Base-by-base conservation (phyloP, 2,329 filamentous ascomycete genomes). In the Penicillium rolfsii region DNA sequence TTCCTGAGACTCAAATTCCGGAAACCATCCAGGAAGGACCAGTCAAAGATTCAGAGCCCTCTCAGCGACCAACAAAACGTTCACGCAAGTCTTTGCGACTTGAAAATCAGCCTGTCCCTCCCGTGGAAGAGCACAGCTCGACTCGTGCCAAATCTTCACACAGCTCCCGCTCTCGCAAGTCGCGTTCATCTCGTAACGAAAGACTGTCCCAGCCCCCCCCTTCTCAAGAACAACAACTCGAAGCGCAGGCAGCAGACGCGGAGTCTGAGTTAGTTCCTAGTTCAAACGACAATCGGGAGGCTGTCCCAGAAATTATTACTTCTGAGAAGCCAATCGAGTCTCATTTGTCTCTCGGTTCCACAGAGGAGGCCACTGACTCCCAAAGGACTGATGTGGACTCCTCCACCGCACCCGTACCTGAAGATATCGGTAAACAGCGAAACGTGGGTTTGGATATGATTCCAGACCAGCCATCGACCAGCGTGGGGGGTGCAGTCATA, bases 71-170 rank as follows among this genome's bases (percentile, higher is more conserved):
- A 24, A 66, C 73, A 28, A 75, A 75, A 60, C 64, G 71, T 38
- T 55, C 62, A 4, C 67, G 67, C 41, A 72, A 73, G 52, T 76
- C 75, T 3, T 62, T 62, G 14, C 70, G 73, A 26, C 65, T 73
- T 28, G 71, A 71, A 11, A 69, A 68, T 8, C 61, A 70, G 30
- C 52, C 65, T 36, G 62, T 59, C 6, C 62, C 64, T 6, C 43
- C 48, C 16, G 46, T 60, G 7, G 33, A 61, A 4, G 64, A 64
- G 28, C 63, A 66, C 30, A 61, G 30, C 22, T 52, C 64, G 26
- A 28, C 55, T 14, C 54, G 61, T 14, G 59, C 57, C 35, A 68
- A 65, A 26, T 64, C 64, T 14, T 59, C 65, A 6, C 65, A 60
- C 5, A 54, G 55, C 22, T 66, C 53, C 19, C 65, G 66, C 28